Evolutionary conservation across 2,329 filamentous ascomycete species (phyloP), one percentile per base, ranked within the genome.

Genomic region (Sporothrix humicola): DNA sequence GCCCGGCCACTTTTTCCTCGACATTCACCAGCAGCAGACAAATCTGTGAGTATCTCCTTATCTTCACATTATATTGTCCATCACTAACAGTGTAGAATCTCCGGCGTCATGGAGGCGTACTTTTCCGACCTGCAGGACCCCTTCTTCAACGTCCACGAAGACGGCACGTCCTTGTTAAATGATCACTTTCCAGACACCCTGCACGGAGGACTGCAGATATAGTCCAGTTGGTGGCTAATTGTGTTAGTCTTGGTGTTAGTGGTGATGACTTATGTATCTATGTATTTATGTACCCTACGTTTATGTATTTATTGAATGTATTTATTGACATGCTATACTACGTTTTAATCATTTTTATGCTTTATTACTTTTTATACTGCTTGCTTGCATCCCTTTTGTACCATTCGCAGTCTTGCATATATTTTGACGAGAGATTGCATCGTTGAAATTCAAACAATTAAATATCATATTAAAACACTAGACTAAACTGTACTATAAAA

Each of bases 21-120:
- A 77, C 31, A 77, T 77, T 2, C 61, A 72, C 12, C 74, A 75
- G 61, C 70, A 71, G 31, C 72, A 73, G 59, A 6, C 59, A 1
- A 44, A 48, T 4, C 13, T 75, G 74, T 75, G 31, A 61, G 75
- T 73, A 7, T 15, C n/a, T 15, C 15, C 17, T 46, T 0, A 1
- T 46, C 10, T 20, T n/a, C 68, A 3, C 61, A 31, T 58, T 17
- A 9, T 69, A 20, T 52, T 52, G 37, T 17, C 58, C 26, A 72
- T 37, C 6, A 17, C 20, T 17, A 20, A 12, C 13, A 20, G 2
- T 23, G 0, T 26, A 74, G 73, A 10, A 73, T 77, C 12, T 74
- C 76, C 0, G 75, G 73, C 3, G 74, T 76, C 37, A 77, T 77
- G 75, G 75, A 78, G 37, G 74, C 76, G 2, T 77, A 77, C 52